phyloP scores from a whole-genome alignment of 1,139 yeast species.

The Kodamaea fungicola region DNA sequence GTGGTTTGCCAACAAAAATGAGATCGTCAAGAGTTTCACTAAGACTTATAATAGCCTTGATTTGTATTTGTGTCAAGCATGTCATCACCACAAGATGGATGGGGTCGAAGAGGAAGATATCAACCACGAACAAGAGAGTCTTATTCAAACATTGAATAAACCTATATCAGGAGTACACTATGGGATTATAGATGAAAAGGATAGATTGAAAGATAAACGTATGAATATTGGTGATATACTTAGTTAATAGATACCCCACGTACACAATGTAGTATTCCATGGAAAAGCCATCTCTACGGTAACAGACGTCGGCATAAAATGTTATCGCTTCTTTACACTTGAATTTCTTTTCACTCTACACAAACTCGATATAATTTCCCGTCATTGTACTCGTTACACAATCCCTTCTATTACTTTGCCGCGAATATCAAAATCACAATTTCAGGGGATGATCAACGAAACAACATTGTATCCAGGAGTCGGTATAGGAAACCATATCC shows the following conservation, averaged over 20 bases:
- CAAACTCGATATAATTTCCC: too few relatives aligned
- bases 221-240: conserved; percentile 4
- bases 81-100: conserved; percentile 20
- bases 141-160: conserved; percentile 22
- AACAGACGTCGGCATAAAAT: background rate
- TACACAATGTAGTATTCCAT: background rate
- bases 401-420: background rate
- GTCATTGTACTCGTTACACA: background rate
- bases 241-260: background rate
- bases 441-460: conserved; percentile 17
- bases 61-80: conserved; percentile 28
- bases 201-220: conserved; percentile 16
- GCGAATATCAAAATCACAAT: background rate
- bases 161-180: conserved; percentile 34
- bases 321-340: background rate
- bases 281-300: background rate
- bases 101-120: conserved; percentile 8
- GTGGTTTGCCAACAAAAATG: conserved; percentile 24
- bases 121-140: conserved; percentile 5
- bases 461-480: conserved; percentile 31
- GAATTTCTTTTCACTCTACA: too few relatives aligned
- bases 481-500: conserved; percentile 29
- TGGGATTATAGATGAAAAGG: conserved; percentile 30
- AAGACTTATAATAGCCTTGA: conserved; percentile 6
- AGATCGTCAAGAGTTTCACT: conserved; percentile 4